phyloP scores from a whole-genome alignment of 177 flowering plant genomes.

The Vitis hybrid region DNA sequence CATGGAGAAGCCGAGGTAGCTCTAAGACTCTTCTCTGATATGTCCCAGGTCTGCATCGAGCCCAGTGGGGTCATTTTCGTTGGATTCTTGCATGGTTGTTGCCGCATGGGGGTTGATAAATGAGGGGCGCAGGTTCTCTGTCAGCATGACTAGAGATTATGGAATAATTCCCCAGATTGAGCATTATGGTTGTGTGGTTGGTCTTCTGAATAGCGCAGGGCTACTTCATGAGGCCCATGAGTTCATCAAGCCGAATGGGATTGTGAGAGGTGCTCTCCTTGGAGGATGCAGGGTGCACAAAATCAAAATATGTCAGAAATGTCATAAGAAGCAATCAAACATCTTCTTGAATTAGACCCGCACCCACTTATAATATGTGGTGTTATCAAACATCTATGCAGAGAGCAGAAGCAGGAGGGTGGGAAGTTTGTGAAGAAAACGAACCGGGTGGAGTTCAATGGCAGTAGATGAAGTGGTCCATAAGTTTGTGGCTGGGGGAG shows the following conservation, averaged over 20 bases:
- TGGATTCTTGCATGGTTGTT: conserved; percentile 67
- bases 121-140: conserved; percentile 49
- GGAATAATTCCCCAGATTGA: conserved; percentile 52
- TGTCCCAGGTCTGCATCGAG: conserved; percentile 43
- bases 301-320: conserved; percentile 35
- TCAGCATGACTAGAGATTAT: conserved; percentile 58
- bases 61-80: conserved; percentile 69
- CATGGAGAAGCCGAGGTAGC: conserved; percentile 61
- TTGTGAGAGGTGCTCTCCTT: conserved; percentile 73
- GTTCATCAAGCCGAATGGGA: conserved; percentile 55
- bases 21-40: conserved; percentile 39
- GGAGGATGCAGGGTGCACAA: conserved; percentile 73
- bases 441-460: conserved; percentile 61
- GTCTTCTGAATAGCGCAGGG: conserved; percentile 67
- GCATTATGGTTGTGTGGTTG: conserved; percentile 85
- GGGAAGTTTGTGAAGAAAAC: conserved; percentile 58
- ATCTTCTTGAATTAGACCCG: conserved; percentile 54
- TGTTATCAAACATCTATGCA: conserved; percentile 64
- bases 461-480: conserved; percentile 38
- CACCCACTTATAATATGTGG: conserved; percentile 43
- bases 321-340: conserved; percentile 60
- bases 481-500: conserved; percentile 69
- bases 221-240: conserved; percentile 59
- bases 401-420: conserved; percentile 34
- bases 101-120: conserved; percentile 61